phyloP scores from a whole-genome alignment of 2,329 filamentous ascomycete species.

The Fusarium torulosum region DNA sequence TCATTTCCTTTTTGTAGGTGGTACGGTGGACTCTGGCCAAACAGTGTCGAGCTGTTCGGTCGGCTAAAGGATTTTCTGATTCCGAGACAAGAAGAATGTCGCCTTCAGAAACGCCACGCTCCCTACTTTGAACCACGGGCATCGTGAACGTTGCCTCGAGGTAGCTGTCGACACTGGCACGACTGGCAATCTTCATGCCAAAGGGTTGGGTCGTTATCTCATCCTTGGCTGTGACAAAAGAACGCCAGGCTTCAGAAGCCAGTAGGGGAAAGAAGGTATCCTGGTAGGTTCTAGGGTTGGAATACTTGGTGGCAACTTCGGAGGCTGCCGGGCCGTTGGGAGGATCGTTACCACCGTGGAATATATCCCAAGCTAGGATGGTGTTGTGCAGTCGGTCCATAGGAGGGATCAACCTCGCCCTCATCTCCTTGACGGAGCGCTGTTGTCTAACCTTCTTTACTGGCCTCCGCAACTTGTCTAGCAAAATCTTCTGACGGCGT shows the following conservation, averaged over 20 bases:
- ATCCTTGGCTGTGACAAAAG: conserved; percentile 89
- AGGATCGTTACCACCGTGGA: conserved; percentile 87
- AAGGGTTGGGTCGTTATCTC: conserved; percentile 85
- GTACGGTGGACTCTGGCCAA: conserved; percentile 86
- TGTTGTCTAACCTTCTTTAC: conserved; percentile 86
- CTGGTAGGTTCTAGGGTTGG: conserved; percentile 83
- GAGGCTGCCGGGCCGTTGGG: conserved; percentile 80
- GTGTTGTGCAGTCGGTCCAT: conserved; percentile 86
- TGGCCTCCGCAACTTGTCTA: conserved; percentile 73
- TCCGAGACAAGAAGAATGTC: conserved; percentile 91
- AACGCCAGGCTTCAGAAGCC: conserved; percentile 94
- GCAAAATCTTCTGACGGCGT: conserved; percentile 61
- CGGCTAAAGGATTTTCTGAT: conserved; percentile 75
- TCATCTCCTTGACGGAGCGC: conserved; percentile 91
- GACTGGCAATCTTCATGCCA: conserved; percentile 87
- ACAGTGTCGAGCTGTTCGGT: conserved; percentile 78
- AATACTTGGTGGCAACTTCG: conserved; percentile 82
- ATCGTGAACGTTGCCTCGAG: conserved; percentile 91
- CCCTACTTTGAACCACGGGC: conserved; percentile 75
- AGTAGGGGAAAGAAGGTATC: conserved; percentile 90
- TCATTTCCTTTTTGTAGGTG: conserved; percentile 81
- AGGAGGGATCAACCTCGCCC: conserved; percentile 89
- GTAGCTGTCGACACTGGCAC: conserved; percentile 91
- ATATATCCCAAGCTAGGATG: conserved; percentile 95
- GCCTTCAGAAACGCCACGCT: conserved; percentile 81